These are phyloP conservation scores for Rhizophagus clarus DNA, from an alignment of 192 early-diverging fungal genomes.

Conservation along the genomic window DNA sequence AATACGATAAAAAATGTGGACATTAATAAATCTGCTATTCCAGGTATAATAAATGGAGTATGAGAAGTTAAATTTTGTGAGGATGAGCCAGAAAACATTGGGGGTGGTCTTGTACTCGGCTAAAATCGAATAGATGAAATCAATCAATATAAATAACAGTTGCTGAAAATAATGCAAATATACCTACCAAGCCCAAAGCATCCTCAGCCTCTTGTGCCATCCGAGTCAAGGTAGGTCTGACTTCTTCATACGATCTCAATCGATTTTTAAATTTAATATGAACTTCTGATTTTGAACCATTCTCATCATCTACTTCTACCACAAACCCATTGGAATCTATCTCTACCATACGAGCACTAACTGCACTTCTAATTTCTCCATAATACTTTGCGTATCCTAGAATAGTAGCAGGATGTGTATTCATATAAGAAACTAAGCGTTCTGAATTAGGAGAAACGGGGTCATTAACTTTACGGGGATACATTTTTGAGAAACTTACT, in stretches of 20 bases:
- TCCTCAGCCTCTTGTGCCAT: slow-evolving; percentile 53
- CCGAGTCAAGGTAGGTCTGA: slow-evolving; percentile 42
- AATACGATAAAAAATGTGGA: background rate
- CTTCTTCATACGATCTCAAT: slow-evolving; percentile 42
- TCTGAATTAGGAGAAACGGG: slow-evolving; percentile 39
- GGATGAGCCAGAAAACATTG: slow-evolving; percentile 39
- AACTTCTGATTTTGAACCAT: slow-evolving; percentile 34
- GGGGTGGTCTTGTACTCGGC: slow-evolving; percentile 41
- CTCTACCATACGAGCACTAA: slow-evolving; percentile 41
- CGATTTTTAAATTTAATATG: slow-evolving; percentile 37
- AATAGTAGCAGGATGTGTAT: slow-evolving; percentile 42
- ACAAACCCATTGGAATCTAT: slow-evolving; percentile 41
- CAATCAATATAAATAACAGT: background rate
- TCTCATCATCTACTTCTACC: slow-evolving; percentile 17
- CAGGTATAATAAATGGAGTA: slow-evolving; percentile 25
- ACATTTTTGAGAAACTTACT: background rate
- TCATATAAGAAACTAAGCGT: slow-evolving; percentile 45
- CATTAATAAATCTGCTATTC: background rate
- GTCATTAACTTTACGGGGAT: slow-evolving; percentile 23
- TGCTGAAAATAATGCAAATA: background rate
- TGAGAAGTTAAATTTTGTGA: slow-evolving; percentile 31
- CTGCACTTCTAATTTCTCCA: slow-evolving; percentile 34
- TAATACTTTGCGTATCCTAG: slow-evolving; percentile 47
- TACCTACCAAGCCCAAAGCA: slow-evolving; percentile 44
- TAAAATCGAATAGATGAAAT: slow-evolving; percentile 32